Base-by-base conservation (phyloP, 257 asterid genomes). In the Solanum etuberosum region DNA sequence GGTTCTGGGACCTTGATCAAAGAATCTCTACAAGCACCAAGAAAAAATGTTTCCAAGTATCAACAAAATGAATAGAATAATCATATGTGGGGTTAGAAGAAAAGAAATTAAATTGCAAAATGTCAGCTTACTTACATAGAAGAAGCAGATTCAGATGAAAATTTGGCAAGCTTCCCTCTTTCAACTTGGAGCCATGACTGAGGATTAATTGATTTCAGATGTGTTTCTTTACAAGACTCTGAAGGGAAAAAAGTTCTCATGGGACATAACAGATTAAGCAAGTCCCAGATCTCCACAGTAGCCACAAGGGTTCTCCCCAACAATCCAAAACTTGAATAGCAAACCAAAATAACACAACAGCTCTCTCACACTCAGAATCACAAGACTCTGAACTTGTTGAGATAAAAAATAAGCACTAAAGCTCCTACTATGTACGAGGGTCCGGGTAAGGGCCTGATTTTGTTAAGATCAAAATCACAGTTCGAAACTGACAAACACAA, bases 101-200 rank as follows among this genome's bases (percentile, higher is more conserved):
- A 74, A 42, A 7, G 42, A 70, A 88, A 71, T 16, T 29, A 76
- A 87, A 5, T 65, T 18, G 71, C 12, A 85, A 86, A 86, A 23
- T n/a, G 23, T 5, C 25, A 86, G 83, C 38, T 86, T 12, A 88
- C 96, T 86, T 92, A 95, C 99, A 94, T 92, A 67, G 99, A 95
- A 87, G 98, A 94, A 82, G 95, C 93, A 51, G 97, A 90, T 83
- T 92, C 92, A 15, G 92, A 88, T n/a, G 95, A 92, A 54, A 91
- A 88, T 89, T 96, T 94, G 21, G 98, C 78, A 78, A 92, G 96
- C 87, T 97, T 96, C 54, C 99, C 99, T 93, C 99, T 94, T 91
- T 97, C 99, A 89, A 95, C 99, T 91, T 96, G 99, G 89, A 97
- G 96, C 99, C 99, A 97, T 87, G 99, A 93, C 91, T 97, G 99